Evolutionary conservation across 352 stramenopile genomes (phyloP).

Genomic region (Pythium sp.): DNA sequence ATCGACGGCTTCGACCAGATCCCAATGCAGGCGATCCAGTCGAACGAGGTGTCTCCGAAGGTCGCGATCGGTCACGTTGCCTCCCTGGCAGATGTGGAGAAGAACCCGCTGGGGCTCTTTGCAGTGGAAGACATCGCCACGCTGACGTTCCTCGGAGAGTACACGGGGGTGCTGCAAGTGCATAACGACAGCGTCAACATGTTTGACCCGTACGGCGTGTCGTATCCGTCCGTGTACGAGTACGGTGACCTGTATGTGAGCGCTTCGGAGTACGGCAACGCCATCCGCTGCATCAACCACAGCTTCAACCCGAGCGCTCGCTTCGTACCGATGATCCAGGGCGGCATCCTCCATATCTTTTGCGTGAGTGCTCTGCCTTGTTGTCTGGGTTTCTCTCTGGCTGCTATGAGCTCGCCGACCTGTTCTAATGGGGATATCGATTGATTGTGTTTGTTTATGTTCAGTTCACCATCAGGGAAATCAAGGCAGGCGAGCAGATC

Average conservation of each 20-base stretch:
- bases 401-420: no score
- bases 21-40: slow-evolving; percentile 18
- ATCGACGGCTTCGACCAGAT: slow-evolving; percentile 53
- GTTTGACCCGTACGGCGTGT: slow-evolving; percentile 69
- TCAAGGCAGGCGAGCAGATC: slow-evolving; percentile 56
- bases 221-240: slow-evolving; percentile 71
- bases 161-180: slow-evolving; percentile 60
- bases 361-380: slow-evolving; percentile 46
- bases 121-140: slow-evolving; percentile 40
- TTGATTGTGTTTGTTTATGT: slow-evolving; percentile 5
- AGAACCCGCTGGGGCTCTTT: slow-evolving; percentile 62
- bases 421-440: neutral
- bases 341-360: slow-evolving; percentile 70
- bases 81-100: slow-evolving; percentile 41
- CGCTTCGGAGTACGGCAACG: slow-evolving; percentile 68
- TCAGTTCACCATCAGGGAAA: slow-evolving; percentile 51
- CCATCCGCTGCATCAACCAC: slow-evolving; percentile 80
- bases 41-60: slow-evolving; percentile 39
- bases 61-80: slow-evolving; percentile 54
- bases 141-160: slow-evolving; percentile 59
- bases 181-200: slow-evolving; percentile 34
- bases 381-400: no score
- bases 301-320: slow-evolving; percentile 53
- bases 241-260: slow-evolving; percentile 64
- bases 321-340: slow-evolving; percentile 64